phyloP scores from a whole-genome alignment of 1,284 basidiomycete genomes.

The Sporisorium exsertum region DNA sequence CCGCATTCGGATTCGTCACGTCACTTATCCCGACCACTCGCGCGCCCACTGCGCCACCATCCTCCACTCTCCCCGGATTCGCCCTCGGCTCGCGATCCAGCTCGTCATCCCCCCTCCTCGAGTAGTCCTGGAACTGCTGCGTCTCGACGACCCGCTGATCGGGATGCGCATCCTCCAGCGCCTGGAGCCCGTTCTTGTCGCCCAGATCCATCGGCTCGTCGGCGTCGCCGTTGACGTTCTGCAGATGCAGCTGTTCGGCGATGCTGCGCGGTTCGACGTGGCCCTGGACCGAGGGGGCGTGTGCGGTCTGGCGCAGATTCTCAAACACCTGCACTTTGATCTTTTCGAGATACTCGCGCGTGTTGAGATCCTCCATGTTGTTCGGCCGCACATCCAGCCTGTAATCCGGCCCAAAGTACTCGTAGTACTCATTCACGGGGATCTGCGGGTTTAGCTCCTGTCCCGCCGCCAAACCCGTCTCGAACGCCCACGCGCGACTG shows the following conservation, averaged over 20 bases:
- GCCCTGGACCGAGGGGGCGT: slow-evolving; percentile 63
- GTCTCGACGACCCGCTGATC: slow-evolving; percentile 33
- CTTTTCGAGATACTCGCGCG: slow-evolving; percentile 89
- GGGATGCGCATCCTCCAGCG: slow-evolving; percentile 29
- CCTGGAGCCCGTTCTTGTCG: slow-evolving; percentile 49
- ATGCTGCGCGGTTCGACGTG: slow-evolving; percentile 60
- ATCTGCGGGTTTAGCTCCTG: slow-evolving; percentile 83
- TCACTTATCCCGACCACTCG: slow-evolving; percentile 6
- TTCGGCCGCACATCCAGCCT: slow-evolving; percentile 95
- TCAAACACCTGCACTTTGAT: slow-evolving; percentile 93
- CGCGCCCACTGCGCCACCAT: background rate
- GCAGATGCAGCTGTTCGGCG: slow-evolving; percentile 34
- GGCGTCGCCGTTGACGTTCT: slow-evolving; percentile 47
- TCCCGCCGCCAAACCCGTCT: slow-evolving; percentile 95
- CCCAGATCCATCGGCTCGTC: slow-evolving; percentile 47
- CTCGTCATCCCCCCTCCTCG: slow-evolving; percentile 53
- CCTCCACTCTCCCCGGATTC: slow-evolving; percentile 19
- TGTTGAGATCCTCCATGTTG: slow-evolving; percentile 96
- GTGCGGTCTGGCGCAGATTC: slow-evolving; percentile 61
- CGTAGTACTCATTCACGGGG: slow-evolving; percentile 77
- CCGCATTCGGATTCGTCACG: slow-evolving; percentile 9
- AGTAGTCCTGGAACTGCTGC: slow-evolving; percentile 42
- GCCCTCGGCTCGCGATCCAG: slow-evolving; percentile 32
- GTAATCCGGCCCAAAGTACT: slow-evolving; percentile 98
- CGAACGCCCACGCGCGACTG: slow-evolving; percentile 95